Conservation (phyloP, 768 basidiomycete genomes). For the Neoboletus magnificus region DNA sequence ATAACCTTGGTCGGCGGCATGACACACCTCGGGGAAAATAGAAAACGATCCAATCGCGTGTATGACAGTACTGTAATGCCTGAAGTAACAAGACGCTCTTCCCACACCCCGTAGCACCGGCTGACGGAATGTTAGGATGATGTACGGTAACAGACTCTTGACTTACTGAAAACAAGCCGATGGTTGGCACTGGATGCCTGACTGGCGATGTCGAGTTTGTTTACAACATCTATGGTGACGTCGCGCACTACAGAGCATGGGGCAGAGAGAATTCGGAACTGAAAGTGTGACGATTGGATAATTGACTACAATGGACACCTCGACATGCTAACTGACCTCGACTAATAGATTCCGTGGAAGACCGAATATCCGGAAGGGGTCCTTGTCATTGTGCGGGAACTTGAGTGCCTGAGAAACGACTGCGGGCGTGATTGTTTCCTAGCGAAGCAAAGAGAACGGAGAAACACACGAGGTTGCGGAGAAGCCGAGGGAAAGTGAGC, state of each 20-base stretch:
- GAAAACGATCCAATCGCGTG: constrained; percentile 74
- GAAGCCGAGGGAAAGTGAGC: not conserved
- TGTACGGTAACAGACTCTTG: not conserved
- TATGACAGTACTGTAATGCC: constrained; percentile 62
- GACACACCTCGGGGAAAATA: constrained; percentile 76
- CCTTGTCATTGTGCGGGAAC: constrained; percentile 43
- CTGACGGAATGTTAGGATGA: constrained; percentile 34
- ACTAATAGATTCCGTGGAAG: constrained; percentile 65
- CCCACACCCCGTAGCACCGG: constrained; percentile 72
- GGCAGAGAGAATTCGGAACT: constrained; percentile 69
- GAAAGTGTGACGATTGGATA: not conserved
- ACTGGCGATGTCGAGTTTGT: constrained; percentile 52
- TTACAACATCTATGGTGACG: constrained; percentile 54
- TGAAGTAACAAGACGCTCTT: constrained; percentile 81
- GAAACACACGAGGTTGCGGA: not conserved
- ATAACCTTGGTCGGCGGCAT: not conserved
- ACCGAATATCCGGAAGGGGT: constrained; percentile 63
- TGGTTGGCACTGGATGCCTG: constrained; percentile 47
- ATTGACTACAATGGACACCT: not conserved
- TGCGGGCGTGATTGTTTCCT: constrained; percentile 33
- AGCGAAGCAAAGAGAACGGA: not conserved
- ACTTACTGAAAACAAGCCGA: constrained; percentile 65
- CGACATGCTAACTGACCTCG: constrained; percentile 50
- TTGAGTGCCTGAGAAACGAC: constrained; percentile 45
- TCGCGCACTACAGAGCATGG: constrained; percentile 73